Evolutionary conservation across 148 eudicot genomes (phyloP), one percentile per base, ranked within the genome.

Genomic region (Amaranthus cruentus): DNA sequence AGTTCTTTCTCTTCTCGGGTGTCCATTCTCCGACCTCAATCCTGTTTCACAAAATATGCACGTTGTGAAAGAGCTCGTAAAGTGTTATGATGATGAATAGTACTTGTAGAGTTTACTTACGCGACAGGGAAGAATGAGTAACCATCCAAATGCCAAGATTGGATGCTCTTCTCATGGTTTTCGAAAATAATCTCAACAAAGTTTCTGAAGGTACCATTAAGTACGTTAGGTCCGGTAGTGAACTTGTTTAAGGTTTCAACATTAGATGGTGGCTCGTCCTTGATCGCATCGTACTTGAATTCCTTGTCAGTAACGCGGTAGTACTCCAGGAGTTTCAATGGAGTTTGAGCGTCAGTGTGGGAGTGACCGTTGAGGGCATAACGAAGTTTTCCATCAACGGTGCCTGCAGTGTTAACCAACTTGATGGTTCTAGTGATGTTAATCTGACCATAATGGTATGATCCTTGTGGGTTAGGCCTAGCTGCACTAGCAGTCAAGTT

Each of bases 381-480:
- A 2, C 89, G 80, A 1, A 88, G 88, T 83, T 86, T 90, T 9
- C 91, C 91, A 58, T 85, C 79, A 51, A 71, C 83, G 2, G 61
- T 68, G 5, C 73, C 83, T 6, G 69, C 80, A 1, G 89, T 71
- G 80, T 73, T 88, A 3, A 51, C 87, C n/a, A 90, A 50, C 83
- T 78, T 88, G 75, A 90, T 81, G 52, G 96, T 90, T 5, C 92
- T 86, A 15, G 84, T 85, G 48, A 90, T 85, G 81, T 83, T 82
- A 71, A 90, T 88, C 13, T 84, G 68, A 15, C 90, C 92, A 12
- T 90, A 90, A 50, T 81, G 85, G 77, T 85, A 88, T 0, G 96
- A 88, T 1, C 96, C 96, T 63, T 90, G 96, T 49, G 96, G 96
- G 84, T 88, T 90, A 4, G 96, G 96, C 9, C 96, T 80, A 13